Conservation (phyloP, 805 yeast species). For the Brettanomyces bruxellensis region DNA sequence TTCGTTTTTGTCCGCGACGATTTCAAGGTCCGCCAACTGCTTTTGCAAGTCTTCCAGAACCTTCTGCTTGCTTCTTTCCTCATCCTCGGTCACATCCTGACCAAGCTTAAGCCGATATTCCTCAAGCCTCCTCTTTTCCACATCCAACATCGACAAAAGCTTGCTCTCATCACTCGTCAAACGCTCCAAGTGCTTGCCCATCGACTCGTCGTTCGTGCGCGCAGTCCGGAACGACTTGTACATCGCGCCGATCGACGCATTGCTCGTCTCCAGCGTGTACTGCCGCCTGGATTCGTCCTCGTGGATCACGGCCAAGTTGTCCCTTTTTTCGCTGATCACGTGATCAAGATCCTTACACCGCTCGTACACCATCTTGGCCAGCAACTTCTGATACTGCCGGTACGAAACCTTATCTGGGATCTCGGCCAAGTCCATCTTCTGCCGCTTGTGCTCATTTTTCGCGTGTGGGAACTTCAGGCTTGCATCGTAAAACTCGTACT, state of each 20-base stretch:
- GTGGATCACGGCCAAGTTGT: slow-evolving; percentile 15
- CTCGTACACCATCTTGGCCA: slow-evolving; percentile 28
- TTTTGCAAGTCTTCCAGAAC: slow-evolving; percentile 9
- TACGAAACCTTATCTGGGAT: slow-evolving; percentile 3
- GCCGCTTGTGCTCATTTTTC: slow-evolving; percentile 17
- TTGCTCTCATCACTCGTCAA: slow-evolving; percentile 10
- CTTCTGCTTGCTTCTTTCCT: slow-evolving; percentile 4
- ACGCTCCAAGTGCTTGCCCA: slow-evolving; percentile 23
- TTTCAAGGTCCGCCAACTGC: slow-evolving; percentile 7
- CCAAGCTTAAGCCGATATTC: slow-evolving; percentile 1
- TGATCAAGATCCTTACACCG: slow-evolving; percentile 19
- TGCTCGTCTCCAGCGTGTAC: slow-evolving; percentile 28
- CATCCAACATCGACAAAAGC: slow-evolving; percentile 6
- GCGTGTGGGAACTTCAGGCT: slow-evolving; percentile 4
- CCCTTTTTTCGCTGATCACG: slow-evolving; percentile 1
- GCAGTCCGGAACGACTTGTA: slow-evolving; percentile 29
- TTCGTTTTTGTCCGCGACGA: slow-evolving; percentile 9
- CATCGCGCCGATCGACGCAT: slow-evolving; percentile 30
- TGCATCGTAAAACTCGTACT: slow-evolving; percentile 11
- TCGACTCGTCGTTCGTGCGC: slow-evolving; percentile 22
- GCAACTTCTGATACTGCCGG: slow-evolving; percentile 18
- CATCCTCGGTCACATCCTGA: slow-evolving; percentile 5
- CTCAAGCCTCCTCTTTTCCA: slow-evolving; percentile 6
- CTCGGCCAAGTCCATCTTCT: neutral
- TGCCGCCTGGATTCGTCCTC: slow-evolving; percentile 32